Conservation (phyloP, 345 rosid genomes). For the Combretum micranthum region DNA sequence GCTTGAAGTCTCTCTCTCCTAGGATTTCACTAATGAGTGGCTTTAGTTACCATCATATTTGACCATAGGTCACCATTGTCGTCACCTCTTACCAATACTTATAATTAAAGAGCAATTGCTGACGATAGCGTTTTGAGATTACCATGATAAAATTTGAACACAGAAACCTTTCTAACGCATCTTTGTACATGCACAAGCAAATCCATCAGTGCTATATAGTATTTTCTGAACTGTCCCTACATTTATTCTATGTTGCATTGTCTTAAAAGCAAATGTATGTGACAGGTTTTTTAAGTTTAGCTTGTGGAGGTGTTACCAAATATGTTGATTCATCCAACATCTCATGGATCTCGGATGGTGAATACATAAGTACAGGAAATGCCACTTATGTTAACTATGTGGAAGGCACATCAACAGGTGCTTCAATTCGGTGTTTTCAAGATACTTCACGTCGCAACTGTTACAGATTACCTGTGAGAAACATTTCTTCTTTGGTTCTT, state of each 20-base stretch:
- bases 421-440: constrained; percentile 62
- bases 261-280: not conserved
- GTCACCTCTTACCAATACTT: too few relatives aligned
- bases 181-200: too few relatives aligned
- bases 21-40: too few relatives aligned
- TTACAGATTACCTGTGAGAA: constrained; percentile 52
- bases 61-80: too few relatives aligned
- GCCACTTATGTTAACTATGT: constrained; percentile 26
- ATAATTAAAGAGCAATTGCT: too few relatives aligned
- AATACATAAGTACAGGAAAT: constrained; percentile 55
- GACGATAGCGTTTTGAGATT: too few relatives aligned
- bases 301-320: constrained; percentile 56
- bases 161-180: too few relatives aligned
- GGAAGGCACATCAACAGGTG: constrained; percentile 26
- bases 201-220: too few relatives aligned
- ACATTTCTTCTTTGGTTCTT: constrained; percentile 50
- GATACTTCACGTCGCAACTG: constrained; percentile 37
- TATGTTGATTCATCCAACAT: constrained; percentile 46
- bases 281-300: constrained; percentile 81
- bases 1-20: too few relatives aligned
- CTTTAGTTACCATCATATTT: too few relatives aligned
- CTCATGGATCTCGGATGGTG: constrained; percentile 55
- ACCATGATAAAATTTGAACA: too few relatives aligned
- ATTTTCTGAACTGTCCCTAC: not conserved
- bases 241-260: not conserved